Evolutionary conservation across 73 alveolate species (phyloP), one percentile per base, ranked within the genome.

Genomic region (Symbiodinium pilosum): DNA sequence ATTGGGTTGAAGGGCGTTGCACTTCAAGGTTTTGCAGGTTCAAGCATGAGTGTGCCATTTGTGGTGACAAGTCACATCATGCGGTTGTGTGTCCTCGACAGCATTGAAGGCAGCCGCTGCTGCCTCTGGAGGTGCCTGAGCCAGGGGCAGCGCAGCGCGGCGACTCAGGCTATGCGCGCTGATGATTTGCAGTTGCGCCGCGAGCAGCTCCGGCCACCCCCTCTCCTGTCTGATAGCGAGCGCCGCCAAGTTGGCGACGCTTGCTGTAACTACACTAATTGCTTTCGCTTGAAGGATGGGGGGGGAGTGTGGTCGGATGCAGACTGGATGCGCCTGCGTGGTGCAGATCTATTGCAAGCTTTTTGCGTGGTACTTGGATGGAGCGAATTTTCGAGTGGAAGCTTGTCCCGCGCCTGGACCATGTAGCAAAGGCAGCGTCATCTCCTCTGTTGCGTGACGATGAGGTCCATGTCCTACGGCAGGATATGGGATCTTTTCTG

Each of bases 61-160:
- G 92, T 84, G 92, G 92, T 42, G 0, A 56, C 20, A 21, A 56
- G 14, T 36, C 43, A 5, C 93, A 84, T 84, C 93, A 84, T 43
- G 24, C 89, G 43, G 93, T 44, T 16, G 47, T 20, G 30, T 84
- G 93, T 68, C 68, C 54, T 52, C 5, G 87, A 16, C 43, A 77
- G 2, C 6, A 0, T 44, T 24, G 39, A 39, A 34, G 39, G 20
- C 28, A 77, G 51, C 54, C 43, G 54, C 1, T 34, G 51, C 51
- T 40, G 87, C 87, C 4, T 51, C 68, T 51, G 68, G 68, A 51
- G 68, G 68, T 16, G 68, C 68, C 68, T 1, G 68, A 51, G 68
- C 68, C 68, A 51, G 68, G 68, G 68, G 21, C 0, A 16, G 68
- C 21, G 68, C 68, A 2, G 68, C 68, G 68, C 21, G 68, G 68